Evolutionary conservation across 805 yeast species (phyloP).

Genomic region (Diddensiella santjacobensis): DNA sequence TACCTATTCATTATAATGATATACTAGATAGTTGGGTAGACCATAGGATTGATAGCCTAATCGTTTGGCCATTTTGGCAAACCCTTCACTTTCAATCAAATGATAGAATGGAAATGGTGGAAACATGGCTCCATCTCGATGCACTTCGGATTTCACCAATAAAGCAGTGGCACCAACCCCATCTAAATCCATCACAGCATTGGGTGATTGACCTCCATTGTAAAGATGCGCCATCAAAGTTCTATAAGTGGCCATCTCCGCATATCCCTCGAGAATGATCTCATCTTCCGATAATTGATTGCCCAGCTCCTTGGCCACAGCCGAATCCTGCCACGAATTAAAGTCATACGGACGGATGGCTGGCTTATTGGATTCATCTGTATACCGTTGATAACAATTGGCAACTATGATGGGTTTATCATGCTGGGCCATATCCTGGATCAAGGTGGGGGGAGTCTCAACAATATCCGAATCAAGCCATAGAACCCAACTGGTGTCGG

Average conservation of each 20-base stretch:
- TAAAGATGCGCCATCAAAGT: conserved; percentile 89
- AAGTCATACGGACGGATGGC: conserved; percentile 86
- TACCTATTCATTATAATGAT: conserved; percentile 82
- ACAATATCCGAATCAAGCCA: conserved; percentile 96
- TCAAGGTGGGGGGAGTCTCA: conserved; percentile 77
- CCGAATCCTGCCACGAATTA: conserved; percentile 81
- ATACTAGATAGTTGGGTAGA: conserved; percentile 89
- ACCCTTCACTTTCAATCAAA: conserved; percentile 95
- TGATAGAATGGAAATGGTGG: conserved; percentile 98
- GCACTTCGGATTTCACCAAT: conserved; percentile 94
- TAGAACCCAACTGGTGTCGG: conserved; percentile 88
- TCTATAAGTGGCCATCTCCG: conserved; percentile 90
- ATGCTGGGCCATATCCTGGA: conserved; percentile 83
- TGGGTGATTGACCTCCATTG: conserved; percentile 53
- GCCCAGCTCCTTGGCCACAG: conserved; percentile 76
- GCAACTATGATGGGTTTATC: conserved; percentile 87
- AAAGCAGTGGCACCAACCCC: conserved; percentile 99
- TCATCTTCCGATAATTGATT: conserved; percentile 75
- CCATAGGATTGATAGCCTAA: conserved; percentile 90
- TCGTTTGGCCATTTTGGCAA: conserved; percentile 93
- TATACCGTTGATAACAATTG: conserved; percentile 84
- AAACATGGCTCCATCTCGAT: conserved; percentile 99
- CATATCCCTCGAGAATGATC: conserved; percentile 90
- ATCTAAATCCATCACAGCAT: conserved; percentile 77
- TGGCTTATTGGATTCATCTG: conserved; percentile 51